phyloP scores from a whole-genome alignment of 2,329 filamentous ascomycete genomes.

The Aspergillus amoenus region DNA sequence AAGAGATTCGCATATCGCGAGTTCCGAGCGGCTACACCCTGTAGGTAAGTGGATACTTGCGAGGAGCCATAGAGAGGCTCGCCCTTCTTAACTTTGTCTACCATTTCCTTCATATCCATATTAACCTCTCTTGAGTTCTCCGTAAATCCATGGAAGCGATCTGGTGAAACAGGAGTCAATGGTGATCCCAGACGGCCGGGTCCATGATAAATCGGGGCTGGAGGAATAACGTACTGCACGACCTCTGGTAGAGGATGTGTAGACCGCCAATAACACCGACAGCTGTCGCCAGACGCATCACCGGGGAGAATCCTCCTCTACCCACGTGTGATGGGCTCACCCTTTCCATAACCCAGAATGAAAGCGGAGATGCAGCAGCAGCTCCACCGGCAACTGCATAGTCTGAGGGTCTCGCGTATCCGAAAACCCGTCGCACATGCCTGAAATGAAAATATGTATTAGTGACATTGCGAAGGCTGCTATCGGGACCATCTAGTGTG shows the following conservation, averaged over 20 bases:
- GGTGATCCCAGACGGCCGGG: background rate
- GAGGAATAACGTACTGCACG: conserved; percentile 66
- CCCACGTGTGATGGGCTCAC: conserved; percentile 82
- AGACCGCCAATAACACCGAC: conserved; percentile 77
- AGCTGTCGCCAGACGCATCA: conserved; percentile 74
- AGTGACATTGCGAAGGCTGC: conserved; percentile 15
- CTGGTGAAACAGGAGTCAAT: conserved; percentile 47
- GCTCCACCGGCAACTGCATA: conserved; percentile 70
- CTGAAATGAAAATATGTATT: conserved; percentile 48
- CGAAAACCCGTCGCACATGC: conserved; percentile 85
- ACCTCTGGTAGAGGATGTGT: conserved; percentile 80
- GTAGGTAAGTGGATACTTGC: conserved; percentile 78
- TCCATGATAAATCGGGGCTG: background rate
- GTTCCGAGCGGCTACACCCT: conserved; percentile 89
- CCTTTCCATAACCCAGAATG: conserved; percentile 78
- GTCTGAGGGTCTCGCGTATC: conserved; percentile 83
- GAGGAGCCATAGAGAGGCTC: conserved; percentile 85
- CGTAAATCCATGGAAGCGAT: conserved; percentile 91
- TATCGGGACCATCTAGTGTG: background rate
- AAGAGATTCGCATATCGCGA: conserved; percentile 87
- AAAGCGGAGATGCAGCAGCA: conserved; percentile 69
- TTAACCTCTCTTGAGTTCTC: conserved; percentile 91
- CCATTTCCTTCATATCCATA: conserved; percentile 98
- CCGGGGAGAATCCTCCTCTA: conserved; percentile 75
- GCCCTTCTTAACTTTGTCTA: conserved; percentile 88